Percentiles rank a stretch among this genome's conserved stretches.
Evolutionary conservation across 148 eudicot genomes (phyloP).

Genomic region (Chenopodium formosanum): DNA sequence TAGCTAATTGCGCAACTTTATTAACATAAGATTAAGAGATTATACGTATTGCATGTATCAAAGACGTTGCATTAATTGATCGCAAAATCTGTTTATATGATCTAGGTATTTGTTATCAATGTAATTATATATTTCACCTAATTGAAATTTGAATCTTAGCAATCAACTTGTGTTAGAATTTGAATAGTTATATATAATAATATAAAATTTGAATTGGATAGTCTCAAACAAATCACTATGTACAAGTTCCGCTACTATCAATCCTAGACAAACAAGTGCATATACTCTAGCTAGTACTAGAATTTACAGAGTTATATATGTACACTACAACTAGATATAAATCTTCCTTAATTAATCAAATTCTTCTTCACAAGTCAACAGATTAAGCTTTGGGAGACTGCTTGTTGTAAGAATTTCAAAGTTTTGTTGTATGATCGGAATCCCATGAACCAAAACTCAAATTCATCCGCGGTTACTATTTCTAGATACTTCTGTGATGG

Average conservation of each 20-base stretch:
- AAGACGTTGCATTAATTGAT: no score
- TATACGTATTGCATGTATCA: no score
- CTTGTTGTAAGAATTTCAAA: slow-evolving; percentile 28
- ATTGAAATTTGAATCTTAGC: no score
- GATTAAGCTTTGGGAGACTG: slow-evolving; percentile 15
- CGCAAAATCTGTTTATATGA: no score
- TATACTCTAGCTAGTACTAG: background rate
- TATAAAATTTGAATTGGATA: no score
- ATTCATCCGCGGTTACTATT: slow-evolving; percentile 34
- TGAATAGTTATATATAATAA: no score
- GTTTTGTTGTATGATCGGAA: slow-evolving; percentile 31
- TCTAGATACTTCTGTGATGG: slow-evolving; percentile 42
- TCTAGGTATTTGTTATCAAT: no score
- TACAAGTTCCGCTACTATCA: background rate
- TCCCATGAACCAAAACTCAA: slow-evolving; percentile 47
- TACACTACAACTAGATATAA: background rate
- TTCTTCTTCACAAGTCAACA: background rate
- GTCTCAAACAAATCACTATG: no score
- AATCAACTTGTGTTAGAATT: no score
- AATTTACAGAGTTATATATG: background rate
- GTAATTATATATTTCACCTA: no score
- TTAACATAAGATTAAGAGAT: no score
- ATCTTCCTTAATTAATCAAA: background rate
- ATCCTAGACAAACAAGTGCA: background rate
- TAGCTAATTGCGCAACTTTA: no score